Evolutionary conservation across 1,284 basidiomycete species (phyloP).

Genomic region (Caloboletus firmus): DNA sequence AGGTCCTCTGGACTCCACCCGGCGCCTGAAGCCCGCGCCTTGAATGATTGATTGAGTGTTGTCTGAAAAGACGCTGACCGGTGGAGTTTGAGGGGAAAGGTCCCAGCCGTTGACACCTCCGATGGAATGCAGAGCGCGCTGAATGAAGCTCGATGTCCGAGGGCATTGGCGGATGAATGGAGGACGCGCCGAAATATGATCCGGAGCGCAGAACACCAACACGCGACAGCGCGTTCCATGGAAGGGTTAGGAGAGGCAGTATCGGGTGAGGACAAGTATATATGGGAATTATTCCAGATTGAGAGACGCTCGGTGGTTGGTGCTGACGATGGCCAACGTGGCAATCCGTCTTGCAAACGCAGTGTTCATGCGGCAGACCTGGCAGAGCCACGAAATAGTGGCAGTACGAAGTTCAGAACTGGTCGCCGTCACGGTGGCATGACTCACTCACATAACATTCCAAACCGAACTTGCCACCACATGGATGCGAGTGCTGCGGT

Average conservation of each 20-base stretch:
- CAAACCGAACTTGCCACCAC: constrained; percentile 7
- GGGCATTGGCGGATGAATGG: not conserved
- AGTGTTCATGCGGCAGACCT: too few relatives aligned
- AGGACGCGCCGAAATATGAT: not conserved
- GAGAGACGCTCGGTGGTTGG: not conserved
- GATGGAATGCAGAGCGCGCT: not conserved
- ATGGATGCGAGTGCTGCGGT: not conserved
- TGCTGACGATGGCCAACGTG: not conserved
- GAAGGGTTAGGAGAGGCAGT: not conserved
- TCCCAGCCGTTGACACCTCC: not conserved
- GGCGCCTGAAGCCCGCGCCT: not conserved
- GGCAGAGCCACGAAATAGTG: too few relatives aligned
- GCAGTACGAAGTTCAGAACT: too few relatives aligned
- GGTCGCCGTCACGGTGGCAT: too few relatives aligned
- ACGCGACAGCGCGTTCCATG: not conserved
- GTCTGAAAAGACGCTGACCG: not conserved
- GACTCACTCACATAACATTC: constrained; percentile 9
- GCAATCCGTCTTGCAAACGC: too few relatives aligned
- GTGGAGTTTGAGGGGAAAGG: not conserved
- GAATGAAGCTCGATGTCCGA: not conserved
- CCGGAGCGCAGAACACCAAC: not conserved
- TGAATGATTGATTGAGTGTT: not conserved
- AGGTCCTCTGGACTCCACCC: not conserved
- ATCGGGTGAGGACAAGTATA: not conserved
- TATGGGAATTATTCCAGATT: not conserved